These are phyloP conservation scores for Gossypioides kirkii DNA, from an alignment of 345 rosid genomes.

Conservation along the genomic window DNA sequence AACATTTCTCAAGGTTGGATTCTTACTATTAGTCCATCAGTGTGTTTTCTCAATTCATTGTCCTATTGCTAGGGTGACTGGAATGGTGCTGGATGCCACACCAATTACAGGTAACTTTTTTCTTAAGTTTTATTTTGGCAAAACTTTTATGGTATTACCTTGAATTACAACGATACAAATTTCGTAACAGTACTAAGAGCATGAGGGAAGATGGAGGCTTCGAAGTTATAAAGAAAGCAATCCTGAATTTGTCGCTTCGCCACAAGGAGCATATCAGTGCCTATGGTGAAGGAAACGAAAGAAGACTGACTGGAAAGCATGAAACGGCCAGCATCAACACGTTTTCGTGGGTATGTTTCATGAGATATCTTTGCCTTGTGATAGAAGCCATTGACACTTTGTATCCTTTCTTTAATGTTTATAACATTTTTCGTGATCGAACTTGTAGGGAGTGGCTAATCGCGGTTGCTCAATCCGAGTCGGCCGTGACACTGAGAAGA, in stretches of 20 bases:
- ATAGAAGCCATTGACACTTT: background rate
- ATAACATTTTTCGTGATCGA: background rate
- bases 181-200: conserved; percentile 64
- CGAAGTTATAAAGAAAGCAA: conserved; percentile 86
- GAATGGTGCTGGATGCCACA: conserved; percentile 99
- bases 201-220: conserved; percentile 95
- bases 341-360: conserved; percentile 81
- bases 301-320: conserved; percentile 93
- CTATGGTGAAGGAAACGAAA: conserved; percentile 98
- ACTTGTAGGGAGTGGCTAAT: conserved; percentile 83
- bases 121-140: conserved; percentile 19
- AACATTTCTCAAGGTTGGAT: background rate
- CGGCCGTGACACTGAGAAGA: conserved; percentile 91
- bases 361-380: background rate
- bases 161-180: background rate
- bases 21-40: background rate
- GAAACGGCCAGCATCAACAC: conserved; percentile 88
- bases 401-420: background rate
- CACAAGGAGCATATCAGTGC: conserved; percentile 87
- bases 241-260: conserved; percentile 82
- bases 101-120: conserved; percentile 60
- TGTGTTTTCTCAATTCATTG: background rate
- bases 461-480: conserved; percentile 96
- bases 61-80: conserved; percentile 67
- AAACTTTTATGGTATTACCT: background rate